Base-by-base conservation (phyloP, 768 basidiomycete species). In the Phylloporus scabripes region DNA sequence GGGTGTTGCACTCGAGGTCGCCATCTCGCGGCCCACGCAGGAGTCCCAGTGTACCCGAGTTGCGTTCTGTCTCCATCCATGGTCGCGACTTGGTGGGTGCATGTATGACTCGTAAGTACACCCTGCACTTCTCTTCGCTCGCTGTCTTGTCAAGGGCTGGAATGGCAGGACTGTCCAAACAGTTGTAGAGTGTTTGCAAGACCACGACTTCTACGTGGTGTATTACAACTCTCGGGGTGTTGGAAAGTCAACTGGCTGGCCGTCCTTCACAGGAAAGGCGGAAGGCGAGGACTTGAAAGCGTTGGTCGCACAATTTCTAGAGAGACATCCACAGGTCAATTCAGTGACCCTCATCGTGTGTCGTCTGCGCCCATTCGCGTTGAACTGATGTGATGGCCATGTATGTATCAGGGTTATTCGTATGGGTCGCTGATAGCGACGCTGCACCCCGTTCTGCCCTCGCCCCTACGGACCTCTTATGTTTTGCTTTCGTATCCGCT, bases 31-130 rank as follows among this genome's bases (percentile, higher is more conserved):
- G 15, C 72, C 75, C 7, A 11, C 28, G 10, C 54, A 56, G 18
- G 50, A 41, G 15, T 17, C 42, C 10, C 38, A 20, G 9, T 54
- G 52, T 7, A 72, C 66, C 24, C 82, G 78, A 52, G 63, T 85
- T 6, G 87, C 82, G 0, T 67, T 92, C n/a, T 82, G 82, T 56
- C 69, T 87, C 10, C 89, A 92, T 56, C 90, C 90, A 6, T 92
- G 88, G 88, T 82, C 85, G n/a, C 81, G 87, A 76, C 73, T 91
- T 0, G 88, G 89, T 1, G 89, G 88, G 14, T 74, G 70, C 44
- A 87, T 83, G 80, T 63, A 81, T 54, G 87, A 92, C 58, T 78
- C 83, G 89, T 91, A 63, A 60, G 87, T 74, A 48, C 34, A 20
- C 21, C 41, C 7, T 18, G 15, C 12, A 36, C 14, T 11, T 36